A percentile compares a stretch with the other conserved stretches of the same genome.
phyloP scores from a whole-genome alignment of 2,329 filamentous ascomycete species.

The Talaromyces amestolkiae region DNA sequence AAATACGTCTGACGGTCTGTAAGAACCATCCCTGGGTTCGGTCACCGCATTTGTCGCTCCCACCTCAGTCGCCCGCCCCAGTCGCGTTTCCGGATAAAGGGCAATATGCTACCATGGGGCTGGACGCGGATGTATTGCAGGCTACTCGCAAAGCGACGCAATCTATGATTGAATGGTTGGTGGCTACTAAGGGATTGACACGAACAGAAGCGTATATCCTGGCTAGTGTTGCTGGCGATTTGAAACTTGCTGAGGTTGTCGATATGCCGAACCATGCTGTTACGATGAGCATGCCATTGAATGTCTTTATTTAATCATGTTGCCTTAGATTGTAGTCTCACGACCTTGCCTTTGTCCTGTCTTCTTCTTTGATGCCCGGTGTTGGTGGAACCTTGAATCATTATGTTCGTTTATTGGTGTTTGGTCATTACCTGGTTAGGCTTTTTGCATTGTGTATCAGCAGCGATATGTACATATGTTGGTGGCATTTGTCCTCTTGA shows the following conservation, averaged over 20 bases:
- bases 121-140: constrained; percentile 49
- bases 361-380: background rate
- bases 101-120: constrained; percentile 49
- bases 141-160: constrained; percentile 51
- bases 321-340: background rate
- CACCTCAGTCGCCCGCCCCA: constrained; percentile 26
- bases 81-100: constrained; percentile 34
- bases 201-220: constrained; percentile 54
- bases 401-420: background rate
- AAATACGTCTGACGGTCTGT: constrained; percentile 49
- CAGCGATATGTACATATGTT: background rate
- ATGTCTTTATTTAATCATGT: constrained; percentile 39
- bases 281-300: constrained; percentile 50
- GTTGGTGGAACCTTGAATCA: background rate
- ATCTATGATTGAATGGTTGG: constrained; percentile 51
- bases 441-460: background rate
- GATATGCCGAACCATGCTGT: constrained; percentile 56
- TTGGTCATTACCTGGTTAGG: background rate
- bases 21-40: constrained; percentile 49
- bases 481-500: background rate
- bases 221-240: constrained; percentile 49
- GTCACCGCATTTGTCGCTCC: constrained; percentile 50
- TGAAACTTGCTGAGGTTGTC: constrained; percentile 54
- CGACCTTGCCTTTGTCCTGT: too few species aligned
- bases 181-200: constrained; percentile 46